Conservation (phyloP, 176 grass and related monocot genomes). For the Cymbopogon citratus region DNA sequence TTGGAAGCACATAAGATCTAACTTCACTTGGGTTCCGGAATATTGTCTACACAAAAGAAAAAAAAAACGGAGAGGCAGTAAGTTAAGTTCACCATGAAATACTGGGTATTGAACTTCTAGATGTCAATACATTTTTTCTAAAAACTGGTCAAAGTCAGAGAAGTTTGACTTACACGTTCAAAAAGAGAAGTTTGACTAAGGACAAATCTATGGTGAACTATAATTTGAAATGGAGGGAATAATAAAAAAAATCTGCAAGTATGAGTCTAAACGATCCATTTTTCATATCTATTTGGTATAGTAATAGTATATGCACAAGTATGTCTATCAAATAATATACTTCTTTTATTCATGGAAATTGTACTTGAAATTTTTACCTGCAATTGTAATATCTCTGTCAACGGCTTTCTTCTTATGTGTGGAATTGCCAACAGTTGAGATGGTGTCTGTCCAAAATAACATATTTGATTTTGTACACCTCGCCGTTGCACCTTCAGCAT, state of each 20-base stretch:
- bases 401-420: constrained; percentile 58
- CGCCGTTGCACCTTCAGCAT: constrained; percentile 67
- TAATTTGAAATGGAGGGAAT: not conserved
- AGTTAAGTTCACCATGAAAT: not conserved
- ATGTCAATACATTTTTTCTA: not conserved
- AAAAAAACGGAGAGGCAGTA: not conserved
- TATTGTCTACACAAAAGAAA: constrained; percentile 67
- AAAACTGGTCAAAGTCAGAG: not conserved
- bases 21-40: constrained; percentile 88
- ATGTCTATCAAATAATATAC: not conserved
- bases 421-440: constrained; percentile 74
- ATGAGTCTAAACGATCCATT: constrained; percentile 22
- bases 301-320: constrained; percentile 13
- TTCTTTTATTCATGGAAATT: not conserved
- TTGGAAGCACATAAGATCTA: constrained; percentile 66
- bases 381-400: constrained; percentile 72
- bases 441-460: constrained; percentile 94
- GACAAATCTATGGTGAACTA: not conserved
- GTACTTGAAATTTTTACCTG: constrained; percentile 51
- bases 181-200: not conserved
- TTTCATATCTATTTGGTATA: not conserved
- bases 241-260: not conserved
- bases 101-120: not conserved
- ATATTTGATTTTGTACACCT: constrained; percentile 80
- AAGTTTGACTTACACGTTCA: not conserved